Conservation (phyloP, 305 asterid genomes). For the Fraxinus sp. region DNA sequence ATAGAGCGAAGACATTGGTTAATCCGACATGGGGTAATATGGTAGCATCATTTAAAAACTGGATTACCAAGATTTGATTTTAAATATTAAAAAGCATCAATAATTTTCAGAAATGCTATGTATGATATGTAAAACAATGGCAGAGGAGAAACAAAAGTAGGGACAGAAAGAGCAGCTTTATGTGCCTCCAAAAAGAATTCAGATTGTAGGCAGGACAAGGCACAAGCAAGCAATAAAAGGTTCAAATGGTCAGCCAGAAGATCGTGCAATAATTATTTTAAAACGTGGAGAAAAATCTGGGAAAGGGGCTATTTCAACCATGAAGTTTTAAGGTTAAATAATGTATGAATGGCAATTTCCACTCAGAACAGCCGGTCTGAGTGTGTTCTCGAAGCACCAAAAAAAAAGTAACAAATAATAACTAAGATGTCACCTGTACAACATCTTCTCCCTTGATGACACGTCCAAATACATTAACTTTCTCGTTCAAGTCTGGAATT, state of each 20-base stretch:
- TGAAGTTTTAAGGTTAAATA: neutral
- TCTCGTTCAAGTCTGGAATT: conserved; percentile 57
- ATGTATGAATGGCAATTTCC: neutral
- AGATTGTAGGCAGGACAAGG: neutral
- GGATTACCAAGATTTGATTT: neutral
- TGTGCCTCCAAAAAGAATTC: neutral
- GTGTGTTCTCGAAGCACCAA: neutral
- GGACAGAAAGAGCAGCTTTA: neutral
- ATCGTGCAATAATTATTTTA: neutral
- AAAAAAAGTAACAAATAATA: neutral
- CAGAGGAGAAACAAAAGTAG: neutral
- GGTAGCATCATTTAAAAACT: neutral
- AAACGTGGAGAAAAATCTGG: neutral
- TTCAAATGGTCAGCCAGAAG: neutral
- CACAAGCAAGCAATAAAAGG: neutral
- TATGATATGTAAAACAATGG: neutral
- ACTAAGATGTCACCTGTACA: conserved; percentile 48
- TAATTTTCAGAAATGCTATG: neutral
- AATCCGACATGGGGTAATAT: neutral
- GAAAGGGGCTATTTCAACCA: neutral
- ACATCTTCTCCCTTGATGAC: conserved; percentile 69
- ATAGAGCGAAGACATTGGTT: neutral
- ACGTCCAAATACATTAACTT: conserved; percentile 62
- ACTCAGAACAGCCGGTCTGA: neutral
- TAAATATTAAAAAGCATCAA: neutral